A percentile compares a stretch with the other conserved stretches of the same genome.
phyloP scores from a whole-genome alignment of 2,329 filamentous ascomycete genomes.

The Colletotrichum lentis region DNA sequence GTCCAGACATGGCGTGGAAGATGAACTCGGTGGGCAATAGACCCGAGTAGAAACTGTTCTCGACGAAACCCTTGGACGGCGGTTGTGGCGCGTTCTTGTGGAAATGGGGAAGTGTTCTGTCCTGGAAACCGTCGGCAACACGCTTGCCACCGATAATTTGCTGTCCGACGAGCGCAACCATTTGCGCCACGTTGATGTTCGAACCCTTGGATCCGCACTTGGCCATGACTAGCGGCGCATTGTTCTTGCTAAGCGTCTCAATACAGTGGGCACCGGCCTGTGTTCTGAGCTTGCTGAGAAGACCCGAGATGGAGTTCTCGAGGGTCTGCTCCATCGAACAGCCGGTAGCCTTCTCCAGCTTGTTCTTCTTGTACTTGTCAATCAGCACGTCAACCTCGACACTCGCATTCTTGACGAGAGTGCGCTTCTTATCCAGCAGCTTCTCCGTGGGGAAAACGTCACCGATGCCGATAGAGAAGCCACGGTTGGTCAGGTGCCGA shows the following conservation, averaged over 20 bases:
- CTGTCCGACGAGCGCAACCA: constrained; percentile 96
- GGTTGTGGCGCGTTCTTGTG: constrained; percentile 91
- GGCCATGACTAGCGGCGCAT: constrained; percentile 95
- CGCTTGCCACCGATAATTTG: constrained; percentile 95
- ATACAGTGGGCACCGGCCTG: constrained; percentile 92
- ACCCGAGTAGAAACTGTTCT: constrained; percentile 96
- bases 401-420: constrained; percentile 81
- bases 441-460: constrained; percentile 86
- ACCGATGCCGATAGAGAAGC: constrained; percentile 94
- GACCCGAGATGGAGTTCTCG: constrained; percentile 89
- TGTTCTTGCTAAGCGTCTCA: constrained; percentile 86
- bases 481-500: constrained; percentile 84
- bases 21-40: constrained; percentile 91
- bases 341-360: constrained; percentile 84
- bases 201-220: constrained; percentile 97
- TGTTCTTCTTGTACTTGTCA: constrained; percentile 78
- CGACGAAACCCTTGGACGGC: constrained; percentile 95
- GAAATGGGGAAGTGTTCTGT: constrained; percentile 93
- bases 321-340: constrained; percentile 92
- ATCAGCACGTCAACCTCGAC: constrained; percentile 84
- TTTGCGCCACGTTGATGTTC: constrained; percentile 97
- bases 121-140: constrained; percentile 95
- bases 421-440: constrained; percentile 76
- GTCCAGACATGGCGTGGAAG: constrained; percentile 97
- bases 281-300: constrained; percentile 90